A percentile compares a stretch with the other conserved stretches of the same genome.
Evolutionary conservation across 1,284 basidiomycete species (phyloP).

Genomic region (Leccinum variabile): DNA sequence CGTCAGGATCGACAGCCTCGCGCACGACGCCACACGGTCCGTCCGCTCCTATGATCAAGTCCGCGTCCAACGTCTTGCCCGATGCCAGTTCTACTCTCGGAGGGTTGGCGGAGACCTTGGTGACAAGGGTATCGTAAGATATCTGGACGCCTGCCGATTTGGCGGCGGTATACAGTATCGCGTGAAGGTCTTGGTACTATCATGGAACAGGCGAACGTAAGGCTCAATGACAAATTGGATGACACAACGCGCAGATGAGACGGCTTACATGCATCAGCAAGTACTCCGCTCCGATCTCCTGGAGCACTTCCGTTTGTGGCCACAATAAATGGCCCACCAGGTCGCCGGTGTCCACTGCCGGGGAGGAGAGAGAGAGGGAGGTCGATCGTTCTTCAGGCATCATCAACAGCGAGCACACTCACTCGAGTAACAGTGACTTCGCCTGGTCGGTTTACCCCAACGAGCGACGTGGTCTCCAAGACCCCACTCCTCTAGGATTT

Average conservation of each 20-base stretch:
- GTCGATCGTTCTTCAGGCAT: not conserved
- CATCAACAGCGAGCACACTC: constrained; percentile 21
- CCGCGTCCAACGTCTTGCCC: constrained; percentile 33
- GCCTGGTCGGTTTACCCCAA: constrained; percentile 31
- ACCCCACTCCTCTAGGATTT: constrained; percentile 50
- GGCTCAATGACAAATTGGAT: constrained; percentile 3
- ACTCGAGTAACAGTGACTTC: constrained; percentile 23
- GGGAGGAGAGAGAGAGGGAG: not conserved
- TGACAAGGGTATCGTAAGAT: constrained; percentile 39
- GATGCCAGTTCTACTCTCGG: constrained; percentile 33
- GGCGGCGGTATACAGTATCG: constrained; percentile 42
- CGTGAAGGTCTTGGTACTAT: constrained; percentile 46
- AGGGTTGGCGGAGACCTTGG: constrained; percentile 29
- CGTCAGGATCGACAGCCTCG: constrained; percentile 11
- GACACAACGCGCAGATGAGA: constrained; percentile 3
- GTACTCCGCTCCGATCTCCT: constrained; percentile 50
- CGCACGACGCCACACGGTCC: constrained; percentile 31
- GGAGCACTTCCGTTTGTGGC: constrained; percentile 45
- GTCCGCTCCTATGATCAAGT: constrained; percentile 40
- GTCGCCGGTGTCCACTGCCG: constrained; percentile 43
- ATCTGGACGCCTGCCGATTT: constrained; percentile 39
- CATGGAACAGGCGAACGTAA: not conserved
- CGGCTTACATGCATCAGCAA: constrained; percentile 43
- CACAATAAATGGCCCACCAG: constrained; percentile 45
- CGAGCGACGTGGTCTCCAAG: constrained; percentile 40